Base-by-base conservation (phyloP, 169 alveolate genomes). In the Cryptosporidium ubiquitum region DNA sequence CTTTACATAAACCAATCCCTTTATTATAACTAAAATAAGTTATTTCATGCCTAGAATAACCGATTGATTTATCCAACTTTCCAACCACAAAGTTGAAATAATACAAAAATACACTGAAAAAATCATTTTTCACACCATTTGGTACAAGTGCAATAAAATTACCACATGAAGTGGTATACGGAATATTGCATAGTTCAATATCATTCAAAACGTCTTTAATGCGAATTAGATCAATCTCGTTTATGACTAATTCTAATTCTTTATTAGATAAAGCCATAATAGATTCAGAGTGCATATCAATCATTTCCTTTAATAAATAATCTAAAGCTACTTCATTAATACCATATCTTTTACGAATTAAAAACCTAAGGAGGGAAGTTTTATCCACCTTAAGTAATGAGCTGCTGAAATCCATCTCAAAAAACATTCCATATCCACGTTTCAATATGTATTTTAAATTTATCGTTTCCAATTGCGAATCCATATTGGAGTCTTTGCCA, bases 181-280 rank as follows among this genome's bases (percentile, higher is more conserved):
- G 51, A 57, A 73, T 4, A 3, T 14, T 68, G 6, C 0, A 3
- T 26, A 5, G 39, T 37, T 33, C 42, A n/a, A 29, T 2, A 35
- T 16, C 9, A 26, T 58, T 10, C 5, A 79, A 31, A n/a, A 79
- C 23, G 40, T 61, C 75, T 5, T 44, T 20, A 2, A 79, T 39
- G 10, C 75, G 49, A 12, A 40, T 14, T n/a, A 64, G 33, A 29
- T 79, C 75, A 42, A 79, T 33, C 26, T 79, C 89, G 39, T 79
- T 49, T 1, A 58, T 3, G 5, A 79, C 18, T 1, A 40, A 66
- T 23, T 29, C 1, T 10, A 79, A 37, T 5, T 79, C 74, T 29
- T 40, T 29, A 64, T 42, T 79, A 14, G 89, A 40, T 26, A 79
- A 66, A 0, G 58, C 1, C 39, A 16, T 7, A 4, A 73, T 73